Evolutionary conservation across 331 rosid species (phyloP).

Genomic region (Ulmus americana): DNA sequence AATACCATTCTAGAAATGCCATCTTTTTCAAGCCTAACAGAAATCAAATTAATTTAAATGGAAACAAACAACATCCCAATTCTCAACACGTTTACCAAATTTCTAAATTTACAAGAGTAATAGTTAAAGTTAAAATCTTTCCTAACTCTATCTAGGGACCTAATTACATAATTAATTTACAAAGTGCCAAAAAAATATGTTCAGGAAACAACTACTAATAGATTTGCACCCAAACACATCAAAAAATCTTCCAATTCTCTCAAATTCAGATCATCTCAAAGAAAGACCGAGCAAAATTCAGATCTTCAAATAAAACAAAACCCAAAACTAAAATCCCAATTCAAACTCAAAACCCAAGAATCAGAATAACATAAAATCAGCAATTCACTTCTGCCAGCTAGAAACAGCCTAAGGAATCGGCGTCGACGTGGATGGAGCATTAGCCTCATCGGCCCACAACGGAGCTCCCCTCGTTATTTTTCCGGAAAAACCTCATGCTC

Average conservation of each 20-base stretch:
- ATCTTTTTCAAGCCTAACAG: neutral
- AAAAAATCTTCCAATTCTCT: neutral
- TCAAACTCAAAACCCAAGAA: neutral
- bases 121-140: no score
- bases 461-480: slow-evolving; percentile 44
- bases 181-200: no score
- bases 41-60: neutral
- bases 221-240: neutral
- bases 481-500: slow-evolving; percentile 38
- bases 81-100: neutral
- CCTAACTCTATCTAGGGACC: no score
- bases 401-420: slow-evolving; percentile 25
- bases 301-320: slow-evolving; percentile 1
- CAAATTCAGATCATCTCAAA: neutral
- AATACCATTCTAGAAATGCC: neutral
- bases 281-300: neutral
- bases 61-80: neutral
- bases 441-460: slow-evolving; percentile 40
- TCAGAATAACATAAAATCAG: neutral
- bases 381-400: slow-evolving; percentile 30
- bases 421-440: slow-evolving; percentile 44
- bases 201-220: neutral
- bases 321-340: neutral
- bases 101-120: no score
- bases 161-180: no score